Conservation (phyloP, 2,329 filamentous ascomycete genomes). For the Chaetomiaceae sp. region DNA sequence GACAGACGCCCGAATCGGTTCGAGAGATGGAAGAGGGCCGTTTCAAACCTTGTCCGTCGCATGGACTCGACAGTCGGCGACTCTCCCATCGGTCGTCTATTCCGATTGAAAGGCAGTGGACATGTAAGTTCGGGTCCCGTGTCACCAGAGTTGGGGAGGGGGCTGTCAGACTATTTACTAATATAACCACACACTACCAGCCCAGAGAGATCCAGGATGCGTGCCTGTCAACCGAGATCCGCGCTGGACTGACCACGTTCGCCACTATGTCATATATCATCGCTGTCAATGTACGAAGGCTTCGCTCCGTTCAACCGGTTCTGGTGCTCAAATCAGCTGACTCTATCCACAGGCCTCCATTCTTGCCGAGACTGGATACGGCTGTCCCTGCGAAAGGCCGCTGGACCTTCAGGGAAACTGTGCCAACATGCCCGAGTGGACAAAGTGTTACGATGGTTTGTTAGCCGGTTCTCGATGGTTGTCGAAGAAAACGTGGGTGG, state of each 20-base stretch:
- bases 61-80: slow-evolving; percentile 7
- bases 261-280: slow-evolving; percentile 85
- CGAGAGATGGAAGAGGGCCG: not conserved
- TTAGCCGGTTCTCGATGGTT: not conserved
- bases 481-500: not conserved
- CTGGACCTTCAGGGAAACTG: slow-evolving; percentile 43
- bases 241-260: slow-evolving; percentile 75
- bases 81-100: slow-evolving; percentile 52
- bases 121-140: slow-evolving; percentile 49
- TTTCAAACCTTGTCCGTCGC: not conserved
- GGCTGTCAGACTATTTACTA: not conserved
- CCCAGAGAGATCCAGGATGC: slow-evolving; percentile 62
- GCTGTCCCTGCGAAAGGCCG: slow-evolving; percentile 58
- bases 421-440: slow-evolving; percentile 41
- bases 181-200: slow-evolving; percentile 16
- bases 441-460: slow-evolving; percentile 44
- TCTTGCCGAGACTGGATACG: slow-evolving; percentile 70
- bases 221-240: slow-evolving; percentile 71
- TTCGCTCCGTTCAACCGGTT: too few species aligned
- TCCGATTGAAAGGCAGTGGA: slow-evolving; percentile 62
- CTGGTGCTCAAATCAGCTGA: slow-evolving; percentile 12
- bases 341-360: slow-evolving; percentile 57
- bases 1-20: not conserved
- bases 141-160: too few species aligned
- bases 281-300: slow-evolving; percentile 54